Evolutionary conservation across 257 asterid genomes (phyloP).

Genomic region (Nicotiana undulata): DNA sequence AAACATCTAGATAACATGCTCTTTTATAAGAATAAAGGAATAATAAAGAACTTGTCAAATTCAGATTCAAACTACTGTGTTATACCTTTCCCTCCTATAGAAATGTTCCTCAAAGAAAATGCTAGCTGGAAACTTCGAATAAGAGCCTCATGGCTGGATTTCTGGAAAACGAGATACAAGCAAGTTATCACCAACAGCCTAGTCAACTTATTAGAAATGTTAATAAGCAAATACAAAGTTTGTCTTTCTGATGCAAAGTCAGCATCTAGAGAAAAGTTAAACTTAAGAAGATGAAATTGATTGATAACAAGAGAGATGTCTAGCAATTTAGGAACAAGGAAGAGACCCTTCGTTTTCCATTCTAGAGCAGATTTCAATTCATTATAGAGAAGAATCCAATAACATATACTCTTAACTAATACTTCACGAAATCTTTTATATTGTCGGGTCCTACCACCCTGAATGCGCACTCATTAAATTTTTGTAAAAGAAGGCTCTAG

Average conservation of each 20-base stretch:
- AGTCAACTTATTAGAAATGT: not conserved
- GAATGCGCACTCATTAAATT: not conserved
- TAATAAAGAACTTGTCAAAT: not conserved
- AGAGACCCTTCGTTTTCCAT: not conserved
- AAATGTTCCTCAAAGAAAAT: conserved; percentile 55
- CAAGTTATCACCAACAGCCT: conserved; percentile 14
- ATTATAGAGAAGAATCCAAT: not conserved
- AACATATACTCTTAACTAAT: not conserved
- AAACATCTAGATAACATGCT: not conserved
- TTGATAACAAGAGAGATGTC: not conserved
- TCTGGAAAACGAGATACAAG: conserved; percentile 33
- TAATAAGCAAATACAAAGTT: not conserved
- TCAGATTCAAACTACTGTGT: not conserved
- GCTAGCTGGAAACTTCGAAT: conserved; percentile 72
- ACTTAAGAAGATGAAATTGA: not conserved
- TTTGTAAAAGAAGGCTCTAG: not conserved
- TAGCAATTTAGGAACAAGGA: not conserved
- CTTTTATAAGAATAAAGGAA: not conserved
- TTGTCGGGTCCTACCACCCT: not conserved
- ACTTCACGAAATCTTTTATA: not conserved
- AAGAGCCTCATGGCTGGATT: conserved; percentile 56
- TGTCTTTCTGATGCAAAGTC: not conserved
- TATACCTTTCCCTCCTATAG: conserved; percentile 63
- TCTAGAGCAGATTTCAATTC: not conserved
- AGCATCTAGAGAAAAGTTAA: not conserved